Percentiles rank a stretch among this genome's conserved stretches.
These are phyloP conservation scores for Serendipita indica DNA, from an alignment of 768 basidiomycete species.

Conservation along the genomic window DNA sequence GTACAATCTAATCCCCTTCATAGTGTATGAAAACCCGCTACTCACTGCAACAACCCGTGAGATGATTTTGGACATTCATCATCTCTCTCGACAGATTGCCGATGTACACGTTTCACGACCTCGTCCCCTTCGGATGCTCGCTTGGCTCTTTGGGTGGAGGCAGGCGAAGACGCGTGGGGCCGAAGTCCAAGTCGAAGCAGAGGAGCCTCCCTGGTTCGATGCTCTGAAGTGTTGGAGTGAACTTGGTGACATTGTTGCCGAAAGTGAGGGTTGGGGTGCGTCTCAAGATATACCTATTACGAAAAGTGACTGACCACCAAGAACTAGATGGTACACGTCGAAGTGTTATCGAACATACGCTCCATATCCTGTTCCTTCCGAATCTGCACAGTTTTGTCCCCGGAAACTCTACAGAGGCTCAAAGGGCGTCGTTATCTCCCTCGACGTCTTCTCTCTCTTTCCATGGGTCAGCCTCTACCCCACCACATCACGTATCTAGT, in stretches of 20 bases:
- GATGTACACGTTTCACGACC: slow-evolving; percentile 56
- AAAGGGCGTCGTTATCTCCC: slow-evolving; percentile 17
- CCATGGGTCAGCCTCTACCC: slow-evolving; percentile 5
- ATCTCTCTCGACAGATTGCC: slow-evolving; percentile 43
- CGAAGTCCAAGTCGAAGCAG: neutral
- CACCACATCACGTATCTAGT: slow-evolving; percentile 28
- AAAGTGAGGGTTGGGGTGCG: slow-evolving; percentile 67
- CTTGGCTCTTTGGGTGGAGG: slow-evolving; percentile 36
- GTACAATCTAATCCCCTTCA: neutral
- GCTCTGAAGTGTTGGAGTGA: slow-evolving; percentile 60
- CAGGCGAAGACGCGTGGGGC: slow-evolving; percentile 22
- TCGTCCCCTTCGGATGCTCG: slow-evolving; percentile 41
- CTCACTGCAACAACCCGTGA: slow-evolving; percentile 60
- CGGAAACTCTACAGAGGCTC: slow-evolving; percentile 22
- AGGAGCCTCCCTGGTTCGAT: slow-evolving; percentile 36
- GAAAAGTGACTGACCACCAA: neutral
- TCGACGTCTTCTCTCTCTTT: slow-evolving; percentile 11
- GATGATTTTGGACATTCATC: slow-evolving; percentile 56
- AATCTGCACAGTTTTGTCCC: slow-evolving; percentile 38
- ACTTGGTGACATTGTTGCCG: slow-evolving; percentile 48
- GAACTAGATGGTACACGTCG: slow-evolving; percentile 52
- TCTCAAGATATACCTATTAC: slow-evolving; percentile 14
- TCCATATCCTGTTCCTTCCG: slow-evolving; percentile 62
- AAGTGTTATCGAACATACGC: slow-evolving; percentile 63
- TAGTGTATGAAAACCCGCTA: slow-evolving; percentile 56